Base-by-base conservation (phyloP, 768 basidiomycete species). In the Naganishia vaughanmartiniae region DNA sequence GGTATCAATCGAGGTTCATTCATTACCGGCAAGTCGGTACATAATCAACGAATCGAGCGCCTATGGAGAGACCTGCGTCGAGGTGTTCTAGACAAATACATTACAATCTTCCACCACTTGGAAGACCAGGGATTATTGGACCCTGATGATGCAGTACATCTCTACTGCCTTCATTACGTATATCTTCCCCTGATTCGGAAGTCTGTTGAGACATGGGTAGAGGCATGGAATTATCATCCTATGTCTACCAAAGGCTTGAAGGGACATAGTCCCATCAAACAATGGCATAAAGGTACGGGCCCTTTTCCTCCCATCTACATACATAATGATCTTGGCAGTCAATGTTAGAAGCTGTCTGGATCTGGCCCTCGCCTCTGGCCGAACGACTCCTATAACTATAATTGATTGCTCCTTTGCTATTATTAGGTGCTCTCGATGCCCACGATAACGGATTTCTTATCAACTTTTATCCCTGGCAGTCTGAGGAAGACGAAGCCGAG, bases 171-270 rank as follows among this genome's bases (percentile, higher is more conserved):
- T 9, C 53, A 54, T 26, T 54, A 9, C 17, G 53, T 54, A 3
- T 54, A 24, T 15, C 53, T 54, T 7, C 24, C n/a, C n/a, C 24
- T 10, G 9, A 9, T 54, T 10, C 53, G 53, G 10, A 4, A 17
- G 10, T 54, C 53, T 24, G 17, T 15, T 10, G n/a, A 4, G 3
- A 26, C 4, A 7, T 54, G 53, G 53, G 53, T 30, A 6, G 15
- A 54, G 4, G 28, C 5, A 1, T 39, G 31, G 57, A 58, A 58
- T n/a, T 39, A 39, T 19, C 57, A 58, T 19, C 57, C 31, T 39
- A 58, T 33, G 30, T 58, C 57, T 9, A 58, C 12, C 31, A 58
- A 58, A n/a, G 57, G 57, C 7, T 11, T 39, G 15, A 58, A 39
- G 34, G 57, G 57, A 9, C 36, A 39, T 19, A 58, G 57, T 33